Evolutionary conservation across 225 moss, liverwort and hornwort genomes (phyloP), one percentile per base, ranked within the genome.

Genomic region (Pseudisothecium myosuroides): DNA sequence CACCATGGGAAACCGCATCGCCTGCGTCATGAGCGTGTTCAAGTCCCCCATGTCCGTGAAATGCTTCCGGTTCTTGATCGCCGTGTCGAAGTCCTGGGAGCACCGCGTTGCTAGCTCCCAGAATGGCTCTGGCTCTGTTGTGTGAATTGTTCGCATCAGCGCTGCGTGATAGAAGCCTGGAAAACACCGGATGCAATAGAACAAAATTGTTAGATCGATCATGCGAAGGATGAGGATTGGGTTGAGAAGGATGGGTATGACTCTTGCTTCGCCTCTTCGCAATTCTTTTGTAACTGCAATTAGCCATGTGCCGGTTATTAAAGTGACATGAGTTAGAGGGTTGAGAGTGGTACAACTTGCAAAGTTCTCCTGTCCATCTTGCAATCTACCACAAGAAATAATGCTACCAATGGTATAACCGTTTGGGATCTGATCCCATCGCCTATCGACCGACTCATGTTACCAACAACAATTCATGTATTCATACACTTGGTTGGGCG

Each of bases 41-140:
- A 98, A 87, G 84, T 91, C 93, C 27, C 93, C 95, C 93, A 98
- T 95, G 87, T 98, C 96, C 11, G 94, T 94, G 91, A 97, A 98
- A 55, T 96, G 96, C 86, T 95, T 98, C 55, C 91, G 91, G 67
- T 86, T 93, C 82, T 89, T 92, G 26, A 98, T 81, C 17, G 93
- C 86, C 17, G 89, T 79, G 31, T 94, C 60, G 49, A 97, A 86
- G 47, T 93, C 93, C 37, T 85, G 89, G 1, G 96, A 86, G 87
- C 90, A 91, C 17, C 91, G 88, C 20, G 36, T 87, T 28, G 98
- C 96, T 14, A 96, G 77, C 47, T 95, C 92, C 98, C 98, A 97
- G 87, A 91, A 96, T 7, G 94, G 76, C 55, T 88, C 92, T 6
- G 89, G 79, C 87, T 95, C 95, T 28, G 92, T 72, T 4, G 92